A percentile compares a stretch with the other conserved stretches of the same genome.
Conservation (phyloP, 768 basidiomycete genomes). For the Phlebiopsis flavidoalba region DNA sequence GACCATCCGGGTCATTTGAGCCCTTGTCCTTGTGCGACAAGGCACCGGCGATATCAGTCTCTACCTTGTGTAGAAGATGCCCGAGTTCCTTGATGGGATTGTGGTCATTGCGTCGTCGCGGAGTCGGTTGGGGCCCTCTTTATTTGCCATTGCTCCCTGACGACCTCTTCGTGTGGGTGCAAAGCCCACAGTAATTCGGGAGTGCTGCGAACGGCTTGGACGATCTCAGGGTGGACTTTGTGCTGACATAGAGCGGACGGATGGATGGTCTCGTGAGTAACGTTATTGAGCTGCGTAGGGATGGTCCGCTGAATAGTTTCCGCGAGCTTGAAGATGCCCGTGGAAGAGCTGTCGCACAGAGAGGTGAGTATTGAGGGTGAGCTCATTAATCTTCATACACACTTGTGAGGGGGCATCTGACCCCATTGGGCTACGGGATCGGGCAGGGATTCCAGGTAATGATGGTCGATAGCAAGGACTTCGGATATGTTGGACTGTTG, state of each 20-base stretch:
- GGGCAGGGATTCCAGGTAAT: slow-evolving; percentile 45
- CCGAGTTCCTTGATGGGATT: neutral
- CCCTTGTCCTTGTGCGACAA: slow-evolving; percentile 7
- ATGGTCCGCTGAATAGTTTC: slow-evolving; percentile 40
- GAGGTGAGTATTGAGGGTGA: neutral
- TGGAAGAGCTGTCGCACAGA: slow-evolving; percentile 17
- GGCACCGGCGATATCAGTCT: neutral
- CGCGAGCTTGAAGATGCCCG: slow-evolving; percentile 51
- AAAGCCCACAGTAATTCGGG: slow-evolving; percentile 41
- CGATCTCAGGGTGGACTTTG: slow-evolving; percentile 29
- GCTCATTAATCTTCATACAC: slow-evolving; percentile 19
- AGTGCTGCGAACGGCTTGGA: slow-evolving; percentile 31
- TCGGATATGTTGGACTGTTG: slow-evolving; percentile 50
- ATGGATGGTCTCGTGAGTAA: slow-evolving; percentile 59
- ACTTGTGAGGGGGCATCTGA: slow-evolving; percentile 59
- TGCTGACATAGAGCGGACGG: slow-evolving; percentile 50
- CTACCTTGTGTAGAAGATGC: neutral
- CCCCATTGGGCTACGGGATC: slow-evolving; percentile 59
- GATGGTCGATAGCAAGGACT: slow-evolving; percentile 50
- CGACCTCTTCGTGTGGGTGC: slow-evolving; percentile 46
- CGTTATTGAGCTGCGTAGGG: slow-evolving; percentile 37
- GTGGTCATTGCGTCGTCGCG: neutral
- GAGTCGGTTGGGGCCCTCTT: slow-evolving; percentile 16
- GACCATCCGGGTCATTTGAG: neutral
- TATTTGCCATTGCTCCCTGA: slow-evolving; percentile 45